Percentiles rank a stretch among this genome's conserved stretches.
Conservation (phyloP, 768 basidiomycete species). For the Ramaria sp. region DNA sequence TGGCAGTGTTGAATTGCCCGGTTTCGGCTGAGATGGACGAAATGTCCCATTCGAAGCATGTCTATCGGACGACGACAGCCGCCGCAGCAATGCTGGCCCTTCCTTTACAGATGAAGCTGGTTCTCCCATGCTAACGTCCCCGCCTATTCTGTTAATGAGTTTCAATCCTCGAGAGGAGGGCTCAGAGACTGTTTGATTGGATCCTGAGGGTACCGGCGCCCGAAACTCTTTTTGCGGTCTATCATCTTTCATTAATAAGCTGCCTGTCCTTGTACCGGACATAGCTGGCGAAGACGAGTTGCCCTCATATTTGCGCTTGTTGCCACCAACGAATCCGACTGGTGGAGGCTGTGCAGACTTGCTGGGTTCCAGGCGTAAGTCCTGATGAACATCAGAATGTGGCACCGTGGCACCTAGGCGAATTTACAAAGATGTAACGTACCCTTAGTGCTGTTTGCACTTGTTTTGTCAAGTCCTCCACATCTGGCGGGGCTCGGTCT, state of each 20-base stretch:
- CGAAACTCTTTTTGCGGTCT: neutral
- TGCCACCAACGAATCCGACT: neutral
- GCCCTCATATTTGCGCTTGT: slow-evolving; percentile 4
- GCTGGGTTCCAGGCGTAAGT: neutral
- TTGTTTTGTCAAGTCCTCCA: neutral
- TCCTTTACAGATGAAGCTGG: neutral
- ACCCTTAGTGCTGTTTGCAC: neutral
- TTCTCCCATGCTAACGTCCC: neutral
- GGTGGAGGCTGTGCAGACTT: neutral
- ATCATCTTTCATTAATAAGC: neutral
- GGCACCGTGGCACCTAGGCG: neutral
- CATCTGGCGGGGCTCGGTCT: neutral
- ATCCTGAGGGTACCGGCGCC: neutral
- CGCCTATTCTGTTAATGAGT: slow-evolving; percentile 1
- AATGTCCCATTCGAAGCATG: neutral
- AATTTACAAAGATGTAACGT: neutral
- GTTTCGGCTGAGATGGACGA: neutral
- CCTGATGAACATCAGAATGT: neutral
- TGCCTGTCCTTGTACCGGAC: neutral
- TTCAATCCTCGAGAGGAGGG: neutral
- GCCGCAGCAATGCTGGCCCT: neutral
- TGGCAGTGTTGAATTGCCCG: neutral
- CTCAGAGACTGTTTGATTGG: neutral
- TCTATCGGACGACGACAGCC: neutral
- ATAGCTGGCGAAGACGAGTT: neutral